Evolutionary conservation across 768 basidiomycete species (phyloP).

Genomic region (Trametes coccinea): DNA sequence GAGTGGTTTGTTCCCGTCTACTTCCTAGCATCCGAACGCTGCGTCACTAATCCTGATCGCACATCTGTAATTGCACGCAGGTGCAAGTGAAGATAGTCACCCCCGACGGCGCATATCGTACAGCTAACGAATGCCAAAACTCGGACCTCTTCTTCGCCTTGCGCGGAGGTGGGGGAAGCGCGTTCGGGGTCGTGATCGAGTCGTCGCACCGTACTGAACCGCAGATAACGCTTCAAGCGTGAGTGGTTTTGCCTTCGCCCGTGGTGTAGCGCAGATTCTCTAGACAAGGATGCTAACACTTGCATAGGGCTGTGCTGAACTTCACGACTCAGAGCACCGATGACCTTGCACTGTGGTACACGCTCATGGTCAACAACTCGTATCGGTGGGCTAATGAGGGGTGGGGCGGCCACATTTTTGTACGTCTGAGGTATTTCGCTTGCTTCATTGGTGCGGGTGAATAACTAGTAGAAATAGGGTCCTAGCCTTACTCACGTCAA

Average conservation of each 20-base stretch:
- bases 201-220: slow-evolving; percentile 27
- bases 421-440: slow-evolving; percentile 25
- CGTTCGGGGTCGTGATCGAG: slow-evolving; percentile 38
- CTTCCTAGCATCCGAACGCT: no score
- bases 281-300: no score
- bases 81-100: slow-evolving; percentile 55
- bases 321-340: slow-evolving; percentile 5
- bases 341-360: slow-evolving; percentile 29
- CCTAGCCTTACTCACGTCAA: slow-evolving; percentile 41
- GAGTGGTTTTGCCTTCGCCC: not conserved
- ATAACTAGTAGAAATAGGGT: slow-evolving; percentile 17
- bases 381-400: slow-evolving; percentile 36
- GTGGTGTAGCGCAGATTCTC: not conserved
- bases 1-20: slow-evolving; percentile 26
- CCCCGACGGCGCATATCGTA: slow-evolving; percentile 48
- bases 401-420: slow-evolving; percentile 40
- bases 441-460: not conserved
- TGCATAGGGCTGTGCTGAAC: no score
- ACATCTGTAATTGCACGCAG: slow-evolving; percentile 2
- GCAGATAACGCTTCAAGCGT: not conserved
- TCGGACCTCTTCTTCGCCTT: slow-evolving; percentile 57
- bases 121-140: slow-evolving; percentile 48
- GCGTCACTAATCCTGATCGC: not conserved
- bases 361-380: slow-evolving; percentile 33
- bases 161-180: slow-evolving; percentile 43